A percentile compares a stretch with the other conserved stretches of the same genome.
These are phyloP conservation scores for Taphrina communis DNA, from an alignment of 1,139 yeast genomes.

Conservation along the genomic window DNA sequence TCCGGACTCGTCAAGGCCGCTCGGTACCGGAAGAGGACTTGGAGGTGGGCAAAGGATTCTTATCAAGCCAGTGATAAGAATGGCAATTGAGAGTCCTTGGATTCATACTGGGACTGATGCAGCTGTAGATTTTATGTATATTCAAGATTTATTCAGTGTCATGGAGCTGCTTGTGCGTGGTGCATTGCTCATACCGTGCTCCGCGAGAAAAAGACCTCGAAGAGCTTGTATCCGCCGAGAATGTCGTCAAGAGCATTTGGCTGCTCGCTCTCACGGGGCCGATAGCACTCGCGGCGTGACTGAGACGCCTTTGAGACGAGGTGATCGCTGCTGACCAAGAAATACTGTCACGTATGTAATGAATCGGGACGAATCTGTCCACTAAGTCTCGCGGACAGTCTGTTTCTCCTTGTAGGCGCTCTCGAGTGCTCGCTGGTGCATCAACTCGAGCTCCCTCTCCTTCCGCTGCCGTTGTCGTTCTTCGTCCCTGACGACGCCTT, in stretches of 20 bases:
- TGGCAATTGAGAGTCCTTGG: background rate
- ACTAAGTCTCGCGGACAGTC: slow-evolving; percentile 19
- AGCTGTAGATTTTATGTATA: background rate
- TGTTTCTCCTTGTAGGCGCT: slow-evolving; percentile 45
- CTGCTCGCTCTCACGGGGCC: too few relatives aligned
- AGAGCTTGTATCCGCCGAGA: too few relatives aligned
- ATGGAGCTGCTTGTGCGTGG: too few relatives aligned
- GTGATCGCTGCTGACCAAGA: too few relatives aligned
- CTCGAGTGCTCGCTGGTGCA: slow-evolving; percentile 45
- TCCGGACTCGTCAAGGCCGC: slow-evolving; percentile 40
- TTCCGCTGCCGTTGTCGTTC: slow-evolving; percentile 46
- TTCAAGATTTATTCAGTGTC: background rate
- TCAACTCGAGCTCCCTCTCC: slow-evolving; percentile 46
- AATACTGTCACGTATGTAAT: background rate
- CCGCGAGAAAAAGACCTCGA: too few relatives aligned
- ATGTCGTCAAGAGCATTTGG: too few relatives aligned
- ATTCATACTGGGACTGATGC: background rate
- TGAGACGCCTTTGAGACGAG: too few relatives aligned
- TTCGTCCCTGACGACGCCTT: slow-evolving; percentile 47
- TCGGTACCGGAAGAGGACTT: slow-evolving; percentile 29
- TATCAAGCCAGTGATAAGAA: slow-evolving; percentile 4
- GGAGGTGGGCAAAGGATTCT: slow-evolving; percentile 41
- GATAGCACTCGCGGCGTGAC: too few relatives aligned
- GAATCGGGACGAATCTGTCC: background rate
- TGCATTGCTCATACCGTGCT: too few relatives aligned